A percentile compares a stretch with the other conserved stretches of the same genome.
Conservation (phyloP, 768 basidiomycete genomes). For the Saitozyma podzolica region DNA sequence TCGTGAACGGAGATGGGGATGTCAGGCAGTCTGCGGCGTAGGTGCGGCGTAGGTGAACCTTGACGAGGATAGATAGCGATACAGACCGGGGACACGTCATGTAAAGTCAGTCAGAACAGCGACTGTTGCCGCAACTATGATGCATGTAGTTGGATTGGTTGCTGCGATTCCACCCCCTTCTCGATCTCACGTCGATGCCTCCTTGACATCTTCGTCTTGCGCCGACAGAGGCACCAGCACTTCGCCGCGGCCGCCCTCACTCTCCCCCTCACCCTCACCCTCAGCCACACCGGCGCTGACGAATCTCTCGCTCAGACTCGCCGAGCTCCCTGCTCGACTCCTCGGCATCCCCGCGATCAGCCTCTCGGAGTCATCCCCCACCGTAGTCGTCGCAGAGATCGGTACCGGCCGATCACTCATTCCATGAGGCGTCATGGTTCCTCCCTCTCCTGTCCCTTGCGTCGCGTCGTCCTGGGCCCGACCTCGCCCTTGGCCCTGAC, state of each 20-base stretch:
- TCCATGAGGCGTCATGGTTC: slow-evolving; percentile 48
- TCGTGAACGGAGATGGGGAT: too few relatives aligned
- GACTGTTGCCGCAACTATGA: too few relatives aligned
- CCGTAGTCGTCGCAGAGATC: slow-evolving; percentile 42
- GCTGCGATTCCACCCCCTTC: slow-evolving; percentile 1
- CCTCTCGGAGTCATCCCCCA: slow-evolving; percentile 21
- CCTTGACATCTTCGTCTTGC: slow-evolving; percentile 4
- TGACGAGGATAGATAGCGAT: too few relatives aligned
- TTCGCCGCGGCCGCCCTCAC: slow-evolving; percentile 1
- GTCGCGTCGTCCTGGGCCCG: slow-evolving; percentile 3
- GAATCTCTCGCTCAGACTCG: slow-evolving; percentile 29
- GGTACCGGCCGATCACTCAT: slow-evolving; percentile 49
- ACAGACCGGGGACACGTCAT: too few relatives aligned
- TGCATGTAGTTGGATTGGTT: neutral
- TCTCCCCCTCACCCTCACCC: slow-evolving; percentile 1
- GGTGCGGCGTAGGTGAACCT: too few relatives aligned
- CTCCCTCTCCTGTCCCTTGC: slow-evolving; percentile 43
- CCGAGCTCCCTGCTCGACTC: slow-evolving; percentile 4
- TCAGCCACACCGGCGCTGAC: slow-evolving; percentile 11
- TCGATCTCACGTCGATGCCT: slow-evolving; percentile 5
- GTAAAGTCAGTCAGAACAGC: too few relatives aligned
- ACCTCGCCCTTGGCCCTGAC: neutral
- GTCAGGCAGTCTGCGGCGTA: too few relatives aligned
- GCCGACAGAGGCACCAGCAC: neutral
- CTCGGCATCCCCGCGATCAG: slow-evolving; percentile 32